Evolutionary conservation across 768 basidiomycete species (phyloP), one percentile per base, ranked within the genome.

Genomic region (Dioszegia hungarica): DNA sequence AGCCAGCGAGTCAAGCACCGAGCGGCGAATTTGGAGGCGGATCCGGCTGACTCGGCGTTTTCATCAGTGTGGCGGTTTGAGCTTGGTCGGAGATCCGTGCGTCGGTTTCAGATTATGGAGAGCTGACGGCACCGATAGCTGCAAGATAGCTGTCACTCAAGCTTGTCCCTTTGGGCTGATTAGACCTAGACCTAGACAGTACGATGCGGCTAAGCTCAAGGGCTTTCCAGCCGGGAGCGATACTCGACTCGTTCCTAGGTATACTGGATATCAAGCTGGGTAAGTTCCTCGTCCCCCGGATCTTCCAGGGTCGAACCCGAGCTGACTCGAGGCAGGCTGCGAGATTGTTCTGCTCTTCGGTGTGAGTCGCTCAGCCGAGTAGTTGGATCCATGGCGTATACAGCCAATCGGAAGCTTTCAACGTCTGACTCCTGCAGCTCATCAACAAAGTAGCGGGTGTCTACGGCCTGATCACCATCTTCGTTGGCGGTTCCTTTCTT

Each of bases 361-460:
- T 12, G 89, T 95, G 62, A 62, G 88, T 81, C 48, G 60, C 64
- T 36, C 63, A 46, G 27, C 31, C 14, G 8, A 14, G 31, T 14
- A 33, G 41, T 27, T 15, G n/a, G 6, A 43, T 31, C 39, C 28
- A 29, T 12, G 20, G 38, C 10, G 20, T 2, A 20, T 11, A 40
- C 17, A 20, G 14, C 5, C 51, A 39, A 24, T 68, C 39, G 27
- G 47, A 24, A 27, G 12, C n/a, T 29, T 24, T 6, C n/a, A n/a
- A n/a, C n/a, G n/a, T n/a, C 25, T 39, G 37, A 56, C 24, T 6
- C 9, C 17, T 24, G 2, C 50, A 75, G 73, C 69, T 76, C 22
- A 66, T 99, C 63, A 99, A 99, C 82, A 99, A 99, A 79, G 94
- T 93, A 47, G 93, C 95, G 19, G 94, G 95, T 48, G 84, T 97